Conservation (phyloP, 257 asterid species). For the Handroanthus guayacan region DNA sequence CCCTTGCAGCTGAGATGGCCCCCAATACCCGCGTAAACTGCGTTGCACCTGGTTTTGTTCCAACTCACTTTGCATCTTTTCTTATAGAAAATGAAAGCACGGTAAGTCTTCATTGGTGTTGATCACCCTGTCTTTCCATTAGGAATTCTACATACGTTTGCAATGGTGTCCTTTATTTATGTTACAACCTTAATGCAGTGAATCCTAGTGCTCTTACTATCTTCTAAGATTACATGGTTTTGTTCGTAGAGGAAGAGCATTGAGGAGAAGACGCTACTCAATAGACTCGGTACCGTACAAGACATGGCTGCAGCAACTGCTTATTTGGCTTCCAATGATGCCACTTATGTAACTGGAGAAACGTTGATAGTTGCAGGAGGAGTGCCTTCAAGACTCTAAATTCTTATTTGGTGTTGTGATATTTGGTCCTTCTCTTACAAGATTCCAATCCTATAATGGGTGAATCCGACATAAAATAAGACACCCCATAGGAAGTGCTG, state of each 20-base stretch:
- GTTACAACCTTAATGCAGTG: background rate
- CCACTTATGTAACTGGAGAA: constrained; percentile 86
- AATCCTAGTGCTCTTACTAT: background rate
- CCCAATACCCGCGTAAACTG: constrained; percentile 94
- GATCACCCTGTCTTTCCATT: background rate
- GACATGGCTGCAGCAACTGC: constrained; percentile 95
- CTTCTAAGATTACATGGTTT: background rate
- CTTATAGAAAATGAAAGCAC: constrained; percentile 51
- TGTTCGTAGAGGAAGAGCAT: constrained; percentile 59
- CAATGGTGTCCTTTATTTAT: too few relatives aligned
- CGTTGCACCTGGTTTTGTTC: constrained; percentile 95
- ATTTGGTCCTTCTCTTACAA: background rate
- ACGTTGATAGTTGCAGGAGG: constrained; percentile 88
- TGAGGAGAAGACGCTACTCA: constrained; percentile 70
- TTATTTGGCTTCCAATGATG: constrained; percentile 89
- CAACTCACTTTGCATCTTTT: constrained; percentile 76
- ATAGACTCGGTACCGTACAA: constrained; percentile 75
- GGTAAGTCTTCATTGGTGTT: constrained; percentile 48
- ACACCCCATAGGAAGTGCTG: too few relatives aligned
- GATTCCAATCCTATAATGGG: too few relatives aligned
- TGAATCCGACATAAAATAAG: too few relatives aligned
- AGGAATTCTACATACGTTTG: background rate
- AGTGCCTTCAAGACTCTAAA: constrained; percentile 73
- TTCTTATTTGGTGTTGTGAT: constrained; percentile 3
- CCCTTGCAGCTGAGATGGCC: constrained; percentile 90